Base-by-base conservation (phyloP, 1,284 basidiomycete genomes). In the Cutaneotrichosporon arboriforme region DNA sequence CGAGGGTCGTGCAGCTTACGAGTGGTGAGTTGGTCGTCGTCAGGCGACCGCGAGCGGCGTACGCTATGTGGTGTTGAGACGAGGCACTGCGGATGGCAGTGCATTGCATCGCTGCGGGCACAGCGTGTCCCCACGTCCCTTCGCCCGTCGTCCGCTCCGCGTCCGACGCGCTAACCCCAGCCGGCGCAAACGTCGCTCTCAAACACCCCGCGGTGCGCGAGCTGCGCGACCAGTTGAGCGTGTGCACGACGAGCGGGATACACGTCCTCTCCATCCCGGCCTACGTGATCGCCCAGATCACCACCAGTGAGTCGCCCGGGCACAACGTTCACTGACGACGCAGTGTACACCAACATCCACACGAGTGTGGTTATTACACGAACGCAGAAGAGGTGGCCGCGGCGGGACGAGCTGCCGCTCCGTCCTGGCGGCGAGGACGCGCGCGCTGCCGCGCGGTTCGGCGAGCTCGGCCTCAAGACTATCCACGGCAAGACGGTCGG, bases 191-290 rank as follows among this genome's bases (percentile, higher is more conserved):
- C 51, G 45, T 46, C 22, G 70, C 66, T 0, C 43, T 70, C 7
- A 43, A 58, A 20, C 50, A 50, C 39, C 63, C 63, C 1, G 59
- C 63, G 10, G 56, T 70, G 42, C 46, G 59, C 20, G 49, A 52
- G n/a, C 37, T 53, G n/a, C 54, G 61, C 48, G 65, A 54, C 7
- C 47, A 51, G 40, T 60, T 73, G 40, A 43, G 52, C 2, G 55
- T 73, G 23, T 70, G 63, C 50, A 58, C 56, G 15, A 61, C 70
- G 0, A 68, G 65, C 8, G 73, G 73, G 21, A 70, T 74, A 23
- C 72, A 76, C 54, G 62, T 61, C 7, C 54, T 65, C 36, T 62
- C 60, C 39, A 74, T 76, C 38, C 70, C 72, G n/a, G 64, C 63
- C 38, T 74, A 68, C 52, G 67, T 73, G 47, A 51, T 74, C 31